A percentile compares a stretch with the other conserved stretches of the same genome.
These are phyloP conservation scores for Claviceps arundinis DNA, from an alignment of 2,329 filamentous ascomycete genomes.

Conservation along the genomic window DNA sequence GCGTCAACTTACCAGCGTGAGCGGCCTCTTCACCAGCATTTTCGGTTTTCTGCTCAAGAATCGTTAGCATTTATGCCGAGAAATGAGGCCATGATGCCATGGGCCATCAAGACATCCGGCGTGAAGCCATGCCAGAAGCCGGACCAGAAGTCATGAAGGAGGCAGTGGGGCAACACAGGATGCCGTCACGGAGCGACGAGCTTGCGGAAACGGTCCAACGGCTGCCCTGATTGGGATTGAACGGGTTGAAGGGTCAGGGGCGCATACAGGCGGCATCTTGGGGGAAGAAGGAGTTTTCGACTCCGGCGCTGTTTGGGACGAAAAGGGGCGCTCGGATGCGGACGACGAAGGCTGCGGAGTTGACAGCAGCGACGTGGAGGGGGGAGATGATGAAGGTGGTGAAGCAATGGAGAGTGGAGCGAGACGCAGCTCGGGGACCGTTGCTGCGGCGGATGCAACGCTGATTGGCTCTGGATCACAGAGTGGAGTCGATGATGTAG, in stretches of 20 bases:
- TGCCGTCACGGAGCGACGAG: conserved; percentile 8
- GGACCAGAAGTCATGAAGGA: neutral
- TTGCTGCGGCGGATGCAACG: conserved; percentile 8
- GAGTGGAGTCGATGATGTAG: conserved; percentile 23
- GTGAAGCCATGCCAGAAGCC: no score
- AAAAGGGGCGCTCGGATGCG: conserved; percentile 14
- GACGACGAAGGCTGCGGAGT: conserved; percentile 13
- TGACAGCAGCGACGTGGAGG: conserved; percentile 19
- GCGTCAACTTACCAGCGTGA: conserved; percentile 24
- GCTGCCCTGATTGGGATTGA: conserved; percentile 1
- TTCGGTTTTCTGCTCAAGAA: conserved; percentile 18
- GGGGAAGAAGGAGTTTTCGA: conserved; percentile 16
- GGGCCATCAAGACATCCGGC: no score
- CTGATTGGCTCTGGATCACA: conserved; percentile 4
- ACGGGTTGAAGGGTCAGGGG: neutral
- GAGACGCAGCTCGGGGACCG: conserved; percentile 17
- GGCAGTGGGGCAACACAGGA: conserved; percentile 8
- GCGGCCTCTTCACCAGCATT: conserved; percentile 24
- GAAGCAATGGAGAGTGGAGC: conserved; percentile 22
- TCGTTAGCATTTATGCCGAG: no score
- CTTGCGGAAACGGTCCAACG: conserved; percentile 3
- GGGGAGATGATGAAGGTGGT: conserved; percentile 12
- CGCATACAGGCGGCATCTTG: conserved; percentile 44
- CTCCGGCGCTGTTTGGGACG: conserved; percentile 14
- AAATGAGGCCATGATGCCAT: neutral